Evolutionary conservation across 768 basidiomycete species (phyloP).

Genomic region (Boletus rufocinnamomeus): DNA sequence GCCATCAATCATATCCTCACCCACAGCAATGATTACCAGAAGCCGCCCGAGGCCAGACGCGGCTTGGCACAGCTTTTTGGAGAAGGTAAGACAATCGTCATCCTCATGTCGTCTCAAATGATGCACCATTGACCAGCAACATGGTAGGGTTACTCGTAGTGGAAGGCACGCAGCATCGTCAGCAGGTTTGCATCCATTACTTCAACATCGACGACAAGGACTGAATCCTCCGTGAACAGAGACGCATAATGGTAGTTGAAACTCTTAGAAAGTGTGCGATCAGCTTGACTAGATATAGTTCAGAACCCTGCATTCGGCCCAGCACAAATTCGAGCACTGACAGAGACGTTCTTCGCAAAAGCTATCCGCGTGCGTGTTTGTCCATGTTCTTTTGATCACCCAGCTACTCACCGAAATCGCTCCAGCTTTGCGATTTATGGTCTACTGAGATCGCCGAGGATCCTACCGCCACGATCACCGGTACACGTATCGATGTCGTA

Average conservation of each 20-base stretch:
- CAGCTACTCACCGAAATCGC: not conserved
- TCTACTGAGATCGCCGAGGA: slow-evolving; percentile 33
- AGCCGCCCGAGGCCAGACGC: slow-evolving; percentile 45
- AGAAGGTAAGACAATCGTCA: slow-evolving; percentile 26
- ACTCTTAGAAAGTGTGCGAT: not conserved
- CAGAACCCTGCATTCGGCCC: slow-evolving; percentile 70
- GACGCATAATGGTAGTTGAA: slow-evolving; percentile 33
- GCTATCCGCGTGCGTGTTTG: slow-evolving; percentile 26
- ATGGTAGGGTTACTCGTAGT: slow-evolving; percentile 51
- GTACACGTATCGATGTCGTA: slow-evolving; percentile 33
- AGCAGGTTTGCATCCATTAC: slow-evolving; percentile 34
- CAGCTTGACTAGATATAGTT: not conserved
- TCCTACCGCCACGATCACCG: slow-evolving; percentile 17
- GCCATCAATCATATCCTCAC: slow-evolving; percentile 66
- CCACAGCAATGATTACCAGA: slow-evolving; percentile 57
- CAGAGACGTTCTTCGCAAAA: slow-evolving; percentile 58
- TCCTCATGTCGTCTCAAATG: not conserved
- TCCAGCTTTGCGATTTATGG: slow-evolving; percentile 53
- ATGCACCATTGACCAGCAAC: too few relatives aligned
- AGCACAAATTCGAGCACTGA: slow-evolving; percentile 57
- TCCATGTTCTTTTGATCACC: not conserved
- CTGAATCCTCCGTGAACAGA: slow-evolving; percentile 8
- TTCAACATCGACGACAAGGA: not conserved
- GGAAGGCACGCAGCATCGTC: slow-evolving; percentile 42
- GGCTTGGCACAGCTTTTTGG: slow-evolving; percentile 45